These are phyloP conservation scores for Neurospora sp. DNA, from an alignment of 2,329 filamentous ascomycete species.

Conservation along the genomic window DNA sequence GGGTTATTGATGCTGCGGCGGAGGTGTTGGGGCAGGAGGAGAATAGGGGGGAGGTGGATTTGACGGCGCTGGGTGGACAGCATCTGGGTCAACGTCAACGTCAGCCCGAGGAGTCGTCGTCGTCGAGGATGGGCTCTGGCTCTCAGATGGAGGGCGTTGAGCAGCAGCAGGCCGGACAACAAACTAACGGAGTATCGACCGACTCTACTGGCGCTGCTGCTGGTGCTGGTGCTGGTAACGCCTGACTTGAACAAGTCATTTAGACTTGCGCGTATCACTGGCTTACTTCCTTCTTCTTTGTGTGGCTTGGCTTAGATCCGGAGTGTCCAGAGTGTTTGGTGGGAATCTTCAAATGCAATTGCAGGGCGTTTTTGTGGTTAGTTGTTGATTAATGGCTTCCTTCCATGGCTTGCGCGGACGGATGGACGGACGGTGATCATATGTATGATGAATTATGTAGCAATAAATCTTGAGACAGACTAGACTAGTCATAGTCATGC, in stretches of 20 bases:
- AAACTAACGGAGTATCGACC: background rate
- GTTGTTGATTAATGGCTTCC: background rate
- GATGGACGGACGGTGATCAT: background rate
- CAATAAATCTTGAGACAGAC: background rate
- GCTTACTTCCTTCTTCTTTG: background rate
- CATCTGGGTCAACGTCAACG: background rate
- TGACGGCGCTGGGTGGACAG: background rate
- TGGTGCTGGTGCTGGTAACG: background rate
- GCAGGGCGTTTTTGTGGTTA: background rate
- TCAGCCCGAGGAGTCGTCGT: background rate
- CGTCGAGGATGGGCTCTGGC: no score
- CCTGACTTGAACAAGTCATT: background rate
- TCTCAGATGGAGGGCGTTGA: background rate
- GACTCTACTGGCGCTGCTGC: background rate
- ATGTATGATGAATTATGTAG: background rate
- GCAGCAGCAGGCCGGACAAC: background rate
- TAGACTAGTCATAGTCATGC: background rate
- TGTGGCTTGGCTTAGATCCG: background rate
- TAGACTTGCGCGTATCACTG: background rate
- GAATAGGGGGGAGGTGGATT: background rate
- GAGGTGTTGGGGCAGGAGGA: background rate
- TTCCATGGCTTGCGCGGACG: background rate
- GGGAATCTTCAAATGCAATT: background rate
- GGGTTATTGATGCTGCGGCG: background rate
- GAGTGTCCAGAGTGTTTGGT: background rate